phyloP scores from a whole-genome alignment of 2,329 filamentous ascomycete species.

The Exophiala viscosa region DNA sequence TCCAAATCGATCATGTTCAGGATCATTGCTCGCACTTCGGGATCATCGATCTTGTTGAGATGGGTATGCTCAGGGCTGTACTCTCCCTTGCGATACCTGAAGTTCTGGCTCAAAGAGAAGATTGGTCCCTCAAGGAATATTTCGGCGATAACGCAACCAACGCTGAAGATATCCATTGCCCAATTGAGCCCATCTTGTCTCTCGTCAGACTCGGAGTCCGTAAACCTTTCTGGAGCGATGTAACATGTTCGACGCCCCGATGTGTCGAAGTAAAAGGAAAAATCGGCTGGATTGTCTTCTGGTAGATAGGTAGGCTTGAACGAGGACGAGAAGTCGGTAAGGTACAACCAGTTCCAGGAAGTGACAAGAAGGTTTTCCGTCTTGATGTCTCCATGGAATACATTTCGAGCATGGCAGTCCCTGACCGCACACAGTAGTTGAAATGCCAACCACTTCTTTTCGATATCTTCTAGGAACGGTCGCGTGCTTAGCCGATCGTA shows the following conservation, averaged over 20 bases:
- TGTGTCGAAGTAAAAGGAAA: conserved; percentile 96
- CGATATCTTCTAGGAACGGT: conserved; percentile 93
- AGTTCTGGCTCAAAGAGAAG: conserved; percentile 95
- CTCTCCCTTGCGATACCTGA: conserved; percentile 87
- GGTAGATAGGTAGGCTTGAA: conserved; percentile 93
- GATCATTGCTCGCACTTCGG: conserved; percentile 81
- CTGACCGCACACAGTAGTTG: conserved; percentile 88
- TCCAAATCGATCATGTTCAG: conserved; percentile 95
- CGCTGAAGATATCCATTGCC: conserved; percentile 99
- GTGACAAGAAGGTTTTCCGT: conserved; percentile 95
- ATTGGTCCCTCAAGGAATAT: conserved; percentile 92
- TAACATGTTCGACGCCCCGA: conserved; percentile 91
- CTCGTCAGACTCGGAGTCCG: conserved; percentile 64
- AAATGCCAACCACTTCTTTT: conserved; percentile 98
- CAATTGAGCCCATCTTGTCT: conserved; percentile 66
- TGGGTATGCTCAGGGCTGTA: conserved; percentile 82
- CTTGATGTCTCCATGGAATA: conserved; percentile 98
- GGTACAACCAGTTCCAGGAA: conserved; percentile 98
- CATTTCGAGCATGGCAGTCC: conserved; percentile 81
- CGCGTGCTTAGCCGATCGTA: conserved; percentile 95
- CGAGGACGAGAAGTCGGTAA: conserved; percentile 93
- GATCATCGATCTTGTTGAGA: conserved; percentile 80
- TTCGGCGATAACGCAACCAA: conserved; percentile 93
- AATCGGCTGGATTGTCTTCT: conserved; percentile 94
- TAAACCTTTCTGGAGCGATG: conserved; percentile 87